phyloP scores from a whole-genome alignment of 2,329 filamentous ascomycete species.

The Microcyclospora pomicola region DNA sequence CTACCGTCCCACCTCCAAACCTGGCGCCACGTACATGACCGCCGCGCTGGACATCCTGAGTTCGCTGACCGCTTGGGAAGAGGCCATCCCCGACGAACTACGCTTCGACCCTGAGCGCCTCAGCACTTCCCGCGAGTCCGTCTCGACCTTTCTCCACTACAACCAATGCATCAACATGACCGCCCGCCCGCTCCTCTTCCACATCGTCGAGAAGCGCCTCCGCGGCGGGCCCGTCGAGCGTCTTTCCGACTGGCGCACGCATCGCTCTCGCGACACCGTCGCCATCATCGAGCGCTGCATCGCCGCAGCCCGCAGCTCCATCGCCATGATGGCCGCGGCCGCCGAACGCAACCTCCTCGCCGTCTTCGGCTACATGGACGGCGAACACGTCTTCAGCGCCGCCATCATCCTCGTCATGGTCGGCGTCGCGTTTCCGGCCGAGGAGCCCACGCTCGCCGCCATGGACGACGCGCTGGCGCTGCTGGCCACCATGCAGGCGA shows the following conservation, averaged over 20 bases:
- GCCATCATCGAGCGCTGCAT: conserved; percentile 41
- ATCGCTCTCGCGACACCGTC: conserved; percentile 35
- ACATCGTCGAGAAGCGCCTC: conserved; percentile 38
- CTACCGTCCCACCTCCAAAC: conserved; percentile 35
- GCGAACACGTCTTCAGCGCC: conserved; percentile 42
- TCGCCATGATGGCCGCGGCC: conserved; percentile 36
- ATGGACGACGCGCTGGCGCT: conserved; percentile 36
- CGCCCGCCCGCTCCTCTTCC: conserved; percentile 39
- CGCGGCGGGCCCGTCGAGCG: conserved; percentile 19
- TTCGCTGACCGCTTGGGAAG: conserved; percentile 38
- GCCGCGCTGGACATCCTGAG: conserved; percentile 39
- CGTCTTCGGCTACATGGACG: conserved; percentile 45
- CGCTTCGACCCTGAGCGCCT: conserved; percentile 5
- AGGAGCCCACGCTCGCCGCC: conserved; percentile 27
- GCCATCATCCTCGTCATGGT: conserved; percentile 42
- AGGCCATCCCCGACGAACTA: conserved; percentile 33
- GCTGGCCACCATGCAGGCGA: conserved; percentile 37
- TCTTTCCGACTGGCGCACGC: conserved; percentile 31
- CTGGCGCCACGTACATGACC: conserved; percentile 34
- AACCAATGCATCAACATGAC: conserved; percentile 48
- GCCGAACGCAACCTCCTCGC: conserved; percentile 38
- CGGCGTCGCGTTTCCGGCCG: conserved; percentile 38
- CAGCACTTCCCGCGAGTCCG: conserved; percentile 34
- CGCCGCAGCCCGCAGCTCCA: conserved; percentile 35
- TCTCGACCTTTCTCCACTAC: conserved; percentile 41